Evolutionary conservation across 2,329 filamentous ascomycete species (phyloP).

Genomic region (Endocalyx cinctus): DNA sequence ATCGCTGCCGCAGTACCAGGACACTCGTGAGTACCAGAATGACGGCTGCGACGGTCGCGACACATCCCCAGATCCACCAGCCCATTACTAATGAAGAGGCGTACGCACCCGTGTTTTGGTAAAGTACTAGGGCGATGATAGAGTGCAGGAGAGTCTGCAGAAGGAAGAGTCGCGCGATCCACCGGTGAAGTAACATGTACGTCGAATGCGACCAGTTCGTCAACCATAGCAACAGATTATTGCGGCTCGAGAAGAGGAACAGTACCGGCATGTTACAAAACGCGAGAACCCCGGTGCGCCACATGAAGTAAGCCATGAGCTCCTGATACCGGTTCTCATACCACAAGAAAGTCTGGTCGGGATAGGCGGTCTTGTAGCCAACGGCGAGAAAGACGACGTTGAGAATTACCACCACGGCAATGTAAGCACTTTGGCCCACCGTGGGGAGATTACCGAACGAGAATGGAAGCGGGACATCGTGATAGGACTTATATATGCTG

Average conservation of each 20-base stretch:
- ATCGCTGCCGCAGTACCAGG: slow-evolving; percentile 18
- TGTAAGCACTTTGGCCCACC: slow-evolving; percentile 43
- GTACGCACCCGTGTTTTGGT: slow-evolving; percentile 14
- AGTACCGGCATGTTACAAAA: slow-evolving; percentile 25
- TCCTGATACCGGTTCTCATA: slow-evolving; percentile 10
- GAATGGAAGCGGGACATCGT: slow-evolving; percentile 27
- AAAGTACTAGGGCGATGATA: slow-evolving; percentile 14
- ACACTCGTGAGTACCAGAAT: slow-evolving; percentile 23
- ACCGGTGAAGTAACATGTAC: slow-evolving; percentile 31
- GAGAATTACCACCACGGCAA: slow-evolving; percentile 69
- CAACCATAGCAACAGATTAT: slow-evolving; percentile 33
- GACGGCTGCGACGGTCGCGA: slow-evolving; percentile 25
- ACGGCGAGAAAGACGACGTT: slow-evolving; percentile 34
- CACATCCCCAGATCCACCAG: slow-evolving; percentile 34
- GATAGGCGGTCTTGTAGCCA: slow-evolving; percentile 2
- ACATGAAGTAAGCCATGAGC: slow-evolving; percentile 22
- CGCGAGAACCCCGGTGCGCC: slow-evolving; percentile 26
- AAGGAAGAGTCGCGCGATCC: slow-evolving; percentile 21
- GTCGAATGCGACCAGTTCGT: slow-evolving; percentile 34
- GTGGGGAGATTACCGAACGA: slow-evolving; percentile 28
- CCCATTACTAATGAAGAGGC: slow-evolving; percentile 13
- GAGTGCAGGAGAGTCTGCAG: slow-evolving; percentile 24
- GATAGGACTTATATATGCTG: slow-evolving; percentile 24
- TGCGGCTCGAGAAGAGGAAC: slow-evolving; percentile 30
- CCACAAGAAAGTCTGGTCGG: slow-evolving; percentile 4